Evolutionary conservation across 2,329 filamentous ascomycete genomes (phyloP), one percentile per base, ranked within the genome.

Genomic region (Elsinoe ampelina): DNA sequence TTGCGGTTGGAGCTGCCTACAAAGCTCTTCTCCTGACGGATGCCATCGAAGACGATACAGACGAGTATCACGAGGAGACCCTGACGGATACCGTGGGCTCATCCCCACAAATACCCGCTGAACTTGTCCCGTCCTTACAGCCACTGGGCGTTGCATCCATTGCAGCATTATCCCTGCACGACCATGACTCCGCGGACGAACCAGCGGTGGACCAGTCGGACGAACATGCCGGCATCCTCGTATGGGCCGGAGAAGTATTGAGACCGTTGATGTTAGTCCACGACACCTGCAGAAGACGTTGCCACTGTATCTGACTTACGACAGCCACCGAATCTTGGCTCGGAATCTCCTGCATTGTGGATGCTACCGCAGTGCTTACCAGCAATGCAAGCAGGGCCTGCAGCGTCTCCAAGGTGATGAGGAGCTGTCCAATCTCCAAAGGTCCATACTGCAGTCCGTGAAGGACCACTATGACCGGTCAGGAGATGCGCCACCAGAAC

Each of bases 1-100:
- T 98, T 38, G 90, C 90, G 4, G 85, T 86, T 10, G 89, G 89
- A 34, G 91, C 96, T 75, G 89, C 89, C 4, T 97, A 97, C 69
- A 85, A 87, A 57, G 90, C 91, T 1, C 78, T 97, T n/a, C 80
- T 95, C 3, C 75, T 98, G 47, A 80, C 87, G 13, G 92, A 97
- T 66, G 89, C 93, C 62, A 80, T 89, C 35, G 72, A 78, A 61
- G 85, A 93, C 57, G 87, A 92, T 60, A 80, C 82, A 38, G 91
- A 87, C 63, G 89, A 96, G 70, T 95, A 90, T 65, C 85, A 93
- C 67, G 83, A 89, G 13, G 74, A 80, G 63, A 84, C 85, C 7
- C 62, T 77, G 5, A 26, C 42, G 7, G 42, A 47, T 26, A 17
- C 41, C 22, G 36, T 30, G 7, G 20, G 1, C 4, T 56, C 54